Percentiles rank a stretch among this genome's conserved stretches.
Evolutionary conservation across 1,139 yeast genomes (phyloP).

Genomic region (Kodamaea anthophila): DNA sequence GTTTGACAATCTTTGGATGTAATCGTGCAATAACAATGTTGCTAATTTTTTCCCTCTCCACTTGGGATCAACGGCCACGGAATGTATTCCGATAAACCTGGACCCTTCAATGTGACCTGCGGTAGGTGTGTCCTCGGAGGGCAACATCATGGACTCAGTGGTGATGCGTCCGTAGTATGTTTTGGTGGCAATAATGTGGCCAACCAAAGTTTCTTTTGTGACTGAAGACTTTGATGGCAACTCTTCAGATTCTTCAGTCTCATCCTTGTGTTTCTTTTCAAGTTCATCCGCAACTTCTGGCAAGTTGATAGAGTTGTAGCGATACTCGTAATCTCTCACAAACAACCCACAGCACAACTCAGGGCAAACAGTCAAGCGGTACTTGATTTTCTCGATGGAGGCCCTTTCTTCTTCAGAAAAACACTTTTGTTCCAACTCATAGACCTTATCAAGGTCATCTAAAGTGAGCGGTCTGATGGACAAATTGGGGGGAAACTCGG

Average conservation of each 20-base stretch:
- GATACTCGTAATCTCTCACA: slow-evolving; percentile 54
- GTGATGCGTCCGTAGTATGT: slow-evolving; percentile 48
- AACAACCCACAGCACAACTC: slow-evolving; percentile 88
- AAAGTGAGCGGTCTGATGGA: slow-evolving; percentile 77
- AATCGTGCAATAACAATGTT: slow-evolving; percentile 77
- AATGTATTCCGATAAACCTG: slow-evolving; percentile 71
- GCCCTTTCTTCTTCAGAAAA: slow-evolving; percentile 62
- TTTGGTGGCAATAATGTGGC: slow-evolving; percentile 82
- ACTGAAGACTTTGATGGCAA: slow-evolving; percentile 50
- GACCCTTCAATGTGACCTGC: slow-evolving; percentile 80
- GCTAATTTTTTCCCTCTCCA: slow-evolving; percentile 82
- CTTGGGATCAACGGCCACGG: slow-evolving; percentile 70
- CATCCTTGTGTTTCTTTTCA: slow-evolving; percentile 20
- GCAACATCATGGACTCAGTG: slow-evolving; percentile 61
- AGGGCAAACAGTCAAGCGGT: slow-evolving; percentile 76
- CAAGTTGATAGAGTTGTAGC: slow-evolving; percentile 39
- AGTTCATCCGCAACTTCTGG: slow-evolving; percentile 37
- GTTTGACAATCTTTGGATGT: slow-evolving; percentile 81
- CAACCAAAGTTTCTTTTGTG: slow-evolving; percentile 64
- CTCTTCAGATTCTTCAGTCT: slow-evolving; percentile 26
- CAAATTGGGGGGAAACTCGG: slow-evolving; percentile 49
- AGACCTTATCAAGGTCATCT: slow-evolving; percentile 60
- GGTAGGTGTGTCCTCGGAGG: slow-evolving; percentile 29
- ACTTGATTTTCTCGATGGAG: slow-evolving; percentile 53
- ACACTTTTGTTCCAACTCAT: slow-evolving; percentile 59